These are phyloP conservation scores for Xylariomycetidae sp. DNA, from an alignment of 2,329 filamentous ascomycete species.

Conservation along the genomic window DNA sequence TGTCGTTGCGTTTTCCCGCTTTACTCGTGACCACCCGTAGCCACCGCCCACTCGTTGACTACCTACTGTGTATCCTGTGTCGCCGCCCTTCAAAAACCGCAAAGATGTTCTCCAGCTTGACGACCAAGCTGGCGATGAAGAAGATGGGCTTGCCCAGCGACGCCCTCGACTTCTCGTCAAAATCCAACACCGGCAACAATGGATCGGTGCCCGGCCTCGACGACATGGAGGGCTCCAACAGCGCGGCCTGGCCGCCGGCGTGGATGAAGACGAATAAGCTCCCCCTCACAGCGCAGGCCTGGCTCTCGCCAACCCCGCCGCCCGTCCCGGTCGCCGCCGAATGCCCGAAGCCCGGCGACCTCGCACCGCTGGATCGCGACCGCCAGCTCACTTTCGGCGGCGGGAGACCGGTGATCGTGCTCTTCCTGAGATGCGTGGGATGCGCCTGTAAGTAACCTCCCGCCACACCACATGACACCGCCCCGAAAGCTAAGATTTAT, in stretches of 20 bases:
- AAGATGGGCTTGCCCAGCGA: constrained; percentile 52
- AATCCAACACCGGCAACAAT: constrained; percentile 18
- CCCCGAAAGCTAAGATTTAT: no score
- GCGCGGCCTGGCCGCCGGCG: constrained; percentile 30
- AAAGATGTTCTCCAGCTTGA: constrained; percentile 51
- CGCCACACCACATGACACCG: no score
- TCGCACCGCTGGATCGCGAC: constrained; percentile 43
- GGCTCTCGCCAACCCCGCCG: constrained; percentile 47
- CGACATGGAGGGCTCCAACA: constrained; percentile 21
- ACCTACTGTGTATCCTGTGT: no score
- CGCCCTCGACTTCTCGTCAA: constrained; percentile 39
- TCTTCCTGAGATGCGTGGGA: constrained; percentile 51
- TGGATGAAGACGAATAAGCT: constrained; percentile 48
- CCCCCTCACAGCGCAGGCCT: constrained; percentile 48
- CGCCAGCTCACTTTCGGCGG: constrained; percentile 37
- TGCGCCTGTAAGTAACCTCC: constrained; percentile 55
- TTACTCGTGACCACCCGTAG: no score
- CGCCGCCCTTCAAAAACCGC: no score
- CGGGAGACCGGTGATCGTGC: constrained; percentile 41
- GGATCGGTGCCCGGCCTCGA: constrained; percentile 24
- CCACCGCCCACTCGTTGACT: no score
- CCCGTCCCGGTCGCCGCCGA: constrained; percentile 39
- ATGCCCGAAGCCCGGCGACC: constrained; percentile 43
- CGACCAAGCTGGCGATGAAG: constrained; percentile 54
- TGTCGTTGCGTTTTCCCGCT: no score